Evolutionary conservation across 441 rosid genomes (phyloP).

Genomic region (Capsella rubella): DNA sequence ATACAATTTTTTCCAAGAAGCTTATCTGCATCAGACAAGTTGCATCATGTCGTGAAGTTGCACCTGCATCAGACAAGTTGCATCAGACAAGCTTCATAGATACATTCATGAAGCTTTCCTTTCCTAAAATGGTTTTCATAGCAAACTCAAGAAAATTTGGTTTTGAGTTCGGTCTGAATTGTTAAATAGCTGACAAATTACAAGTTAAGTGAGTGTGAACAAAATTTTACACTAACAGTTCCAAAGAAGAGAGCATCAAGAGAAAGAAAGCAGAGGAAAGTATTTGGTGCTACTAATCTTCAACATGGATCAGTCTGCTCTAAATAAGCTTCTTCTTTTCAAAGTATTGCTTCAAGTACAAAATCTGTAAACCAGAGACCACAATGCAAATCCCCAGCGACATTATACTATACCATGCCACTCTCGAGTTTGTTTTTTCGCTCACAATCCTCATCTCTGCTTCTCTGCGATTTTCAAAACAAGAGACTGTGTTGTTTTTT

Average conservation of each 20-base stretch:
- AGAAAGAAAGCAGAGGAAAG: conserved; percentile 16
- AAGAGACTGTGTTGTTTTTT: neutral
- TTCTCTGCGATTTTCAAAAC: conserved; percentile 57
- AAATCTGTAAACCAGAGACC: conserved; percentile 69
- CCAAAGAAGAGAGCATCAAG: neutral
- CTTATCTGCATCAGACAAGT: too few relatives aligned
- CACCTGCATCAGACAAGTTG: too few relatives aligned
- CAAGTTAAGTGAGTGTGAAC: conserved; percentile 24
- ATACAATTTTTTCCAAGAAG: too few relatives aligned
- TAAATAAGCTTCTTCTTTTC: conserved; percentile 86
- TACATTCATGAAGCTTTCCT: too few relatives aligned
- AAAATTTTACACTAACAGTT: conserved; percentile 19
- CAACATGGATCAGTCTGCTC: conserved; percentile 9
- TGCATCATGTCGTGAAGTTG: too few relatives aligned
- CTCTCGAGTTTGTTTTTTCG: conserved; percentile 69
- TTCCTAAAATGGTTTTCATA: too few relatives aligned
- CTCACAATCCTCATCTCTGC: conserved; percentile 76
- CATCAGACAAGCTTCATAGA: too few relatives aligned
- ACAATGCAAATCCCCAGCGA: conserved; percentile 73
- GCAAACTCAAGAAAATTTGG: too few relatives aligned
- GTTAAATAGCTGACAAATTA: conserved; percentile 1
- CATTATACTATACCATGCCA: conserved; percentile 77
- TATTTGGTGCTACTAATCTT: conserved; percentile 26
- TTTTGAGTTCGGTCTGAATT: too few relatives aligned
- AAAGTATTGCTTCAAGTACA: conserved; percentile 82